Conservation (phyloP, 108 stramenopile genomes). For the Skeletonema costatum region DNA sequence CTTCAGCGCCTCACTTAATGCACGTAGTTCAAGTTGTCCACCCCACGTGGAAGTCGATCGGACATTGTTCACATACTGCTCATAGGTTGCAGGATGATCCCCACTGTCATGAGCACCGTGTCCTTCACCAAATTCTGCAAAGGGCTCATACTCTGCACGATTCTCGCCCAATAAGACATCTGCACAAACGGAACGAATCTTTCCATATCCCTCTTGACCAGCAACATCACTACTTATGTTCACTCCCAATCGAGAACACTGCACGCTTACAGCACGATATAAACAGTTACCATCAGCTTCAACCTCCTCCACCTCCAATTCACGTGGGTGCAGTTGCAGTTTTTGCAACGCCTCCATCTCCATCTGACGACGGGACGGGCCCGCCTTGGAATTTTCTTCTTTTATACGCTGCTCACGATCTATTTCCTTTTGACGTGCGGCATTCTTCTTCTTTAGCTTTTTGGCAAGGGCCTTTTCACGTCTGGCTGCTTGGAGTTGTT, state of each 20-base stretch:
- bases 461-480: conserved; percentile 63
- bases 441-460: conserved; percentile 65
- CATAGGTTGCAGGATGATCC: conserved; percentile 63
- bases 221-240: background rate
- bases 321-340: conserved; percentile 48
- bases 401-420: conserved; percentile 47
- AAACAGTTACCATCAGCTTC: conserved; percentile 95
- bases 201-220: conserved; percentile 8
- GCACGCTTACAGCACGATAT: conserved; percentile 92
- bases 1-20: conserved; percentile 75
- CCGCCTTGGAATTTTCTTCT: conserved; percentile 59
- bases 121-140: conserved; percentile 73
- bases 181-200: conserved; percentile 70
- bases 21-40: conserved; percentile 95
- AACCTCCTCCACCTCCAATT: conserved; percentile 78
- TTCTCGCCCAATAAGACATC: conserved; percentile 53
- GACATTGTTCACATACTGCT: conserved; percentile 83
- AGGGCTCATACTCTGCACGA: conserved; percentile 87
- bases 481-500: conserved; percentile 52
- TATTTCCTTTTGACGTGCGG: conserved; percentile 48
- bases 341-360: conserved; percentile 63
- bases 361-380: conserved; percentile 61
- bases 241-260: conserved; percentile 50
- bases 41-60: conserved; percentile 93
- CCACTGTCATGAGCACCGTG: conserved; percentile 35